Evolutionary conservation across 441 rosid genomes (phyloP).

Genomic region (Adansonia rubrostipa): DNA sequence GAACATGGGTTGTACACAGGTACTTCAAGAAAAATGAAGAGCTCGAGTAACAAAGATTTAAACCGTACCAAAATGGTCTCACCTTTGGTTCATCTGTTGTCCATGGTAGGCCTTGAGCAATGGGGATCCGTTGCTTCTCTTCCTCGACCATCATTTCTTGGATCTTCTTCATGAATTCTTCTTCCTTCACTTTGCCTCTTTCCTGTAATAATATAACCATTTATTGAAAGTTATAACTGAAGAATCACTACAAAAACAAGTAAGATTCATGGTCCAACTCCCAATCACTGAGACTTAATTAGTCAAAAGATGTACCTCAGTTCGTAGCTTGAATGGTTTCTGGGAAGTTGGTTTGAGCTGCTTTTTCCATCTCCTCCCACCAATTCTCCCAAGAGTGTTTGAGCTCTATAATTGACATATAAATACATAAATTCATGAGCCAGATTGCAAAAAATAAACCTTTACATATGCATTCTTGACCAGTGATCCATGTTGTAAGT

Average conservation of each 20-base stretch:
- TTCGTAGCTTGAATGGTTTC: constrained; percentile 82
- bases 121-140: constrained; percentile 72
- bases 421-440: neutral
- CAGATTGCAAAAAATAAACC: neutral
- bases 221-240: constrained; percentile 28
- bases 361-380: constrained; percentile 73
- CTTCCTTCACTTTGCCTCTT: constrained; percentile 88
- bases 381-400: constrained; percentile 65
- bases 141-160: constrained; percentile 69
- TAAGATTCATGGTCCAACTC: neutral
- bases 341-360: constrained; percentile 62
- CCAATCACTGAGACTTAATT: neutral
- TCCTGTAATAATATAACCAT: constrained; percentile 47
- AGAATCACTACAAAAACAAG: constrained; percentile 15
- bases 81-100: constrained; percentile 98
- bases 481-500: neutral
- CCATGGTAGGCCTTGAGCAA: constrained; percentile 97
- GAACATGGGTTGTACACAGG: too few species aligned
- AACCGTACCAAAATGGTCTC: constrained; percentile 13
- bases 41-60: too few species aligned
- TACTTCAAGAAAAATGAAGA: too few species aligned
- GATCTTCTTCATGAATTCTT: constrained; percentile 74
- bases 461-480: neutral
- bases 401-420: constrained; percentile 55
- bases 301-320: constrained; percentile 60